phyloP scores from a whole-genome alignment of 306 rosid genomes.

The Bauhinia variegata region DNA sequence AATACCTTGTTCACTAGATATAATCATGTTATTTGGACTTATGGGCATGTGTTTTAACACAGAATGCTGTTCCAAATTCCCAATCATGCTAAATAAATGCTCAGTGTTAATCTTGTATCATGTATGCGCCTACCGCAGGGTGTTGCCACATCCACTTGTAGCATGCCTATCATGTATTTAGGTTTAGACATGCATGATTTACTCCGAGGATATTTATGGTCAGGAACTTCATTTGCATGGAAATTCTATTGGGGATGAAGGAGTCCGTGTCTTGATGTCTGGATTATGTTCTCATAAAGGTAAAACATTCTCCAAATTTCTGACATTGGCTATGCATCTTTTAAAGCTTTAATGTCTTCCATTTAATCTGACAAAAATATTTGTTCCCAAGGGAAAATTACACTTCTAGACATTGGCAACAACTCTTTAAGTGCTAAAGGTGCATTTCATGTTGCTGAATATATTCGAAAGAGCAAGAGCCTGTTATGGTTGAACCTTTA shows the following conservation, averaged over 20 bases:
- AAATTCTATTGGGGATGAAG: constrained; percentile 96
- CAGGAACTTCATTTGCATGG: constrained; percentile 97
- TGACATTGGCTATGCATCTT: constrained; percentile 15
- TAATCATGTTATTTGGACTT: constrained; percentile 13
- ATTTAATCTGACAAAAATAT: constrained; percentile 39
- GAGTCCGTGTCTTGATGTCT: constrained; percentile 73
- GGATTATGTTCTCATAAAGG: constrained; percentile 82
- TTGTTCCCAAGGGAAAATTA: constrained; percentile 69
- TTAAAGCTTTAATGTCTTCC: constrained; percentile 25
- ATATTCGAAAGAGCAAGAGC: constrained; percentile 70
- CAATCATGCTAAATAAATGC: constrained; percentile 10
- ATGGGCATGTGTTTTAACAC: constrained; percentile 3
- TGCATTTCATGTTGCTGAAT: constrained; percentile 82
- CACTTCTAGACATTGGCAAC: constrained; percentile 84
- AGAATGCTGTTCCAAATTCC: constrained; percentile 19
- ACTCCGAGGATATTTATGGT: constrained; percentile 26
- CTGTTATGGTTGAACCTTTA: constrained; percentile 77
- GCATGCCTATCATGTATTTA: constrained; percentile 26
- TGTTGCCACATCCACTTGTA: constrained; percentile 18
- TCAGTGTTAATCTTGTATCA: constrained; percentile 10
- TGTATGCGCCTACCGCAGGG: constrained; percentile 19
- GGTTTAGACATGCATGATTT: constrained; percentile 34
- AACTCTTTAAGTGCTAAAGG: constrained; percentile 86
- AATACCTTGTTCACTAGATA: constrained; percentile 16
- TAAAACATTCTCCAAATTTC: constrained; percentile 38